Evolutionary conservation across 805 yeast species (phyloP), one percentile per base, ranked within the genome.

Genomic region (Lipomyces sp.): DNA sequence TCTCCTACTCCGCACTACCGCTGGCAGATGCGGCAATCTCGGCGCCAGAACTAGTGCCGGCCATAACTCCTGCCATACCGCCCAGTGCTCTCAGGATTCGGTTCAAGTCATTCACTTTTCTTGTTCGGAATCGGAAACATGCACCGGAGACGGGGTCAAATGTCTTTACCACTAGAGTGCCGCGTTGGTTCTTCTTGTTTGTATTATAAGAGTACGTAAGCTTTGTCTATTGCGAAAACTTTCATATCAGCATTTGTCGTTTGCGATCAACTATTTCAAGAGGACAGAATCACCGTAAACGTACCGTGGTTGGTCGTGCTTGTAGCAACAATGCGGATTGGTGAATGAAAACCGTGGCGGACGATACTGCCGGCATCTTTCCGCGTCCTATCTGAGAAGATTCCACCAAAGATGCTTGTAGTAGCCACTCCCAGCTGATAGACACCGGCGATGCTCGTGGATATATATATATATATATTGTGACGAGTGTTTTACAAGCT

Each of bases 71-170:
- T 2, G 70, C 64, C 18, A 68, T 51, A 7, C 60, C 62, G 18
- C 96, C 96, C 58, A 92, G 74, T 5, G 90, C 89, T 59, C 90
- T 84, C 75, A 90, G 78, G 30, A 92, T 74, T 71, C 93, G 83
- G 32, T 90, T 86, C 56, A 92, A 83, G 76, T 92, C 96, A 75
- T 91, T 90, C 58, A 83, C 78, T 70, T 88, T 87, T 69, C 80
- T 79, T 0, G 94, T 86, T 66, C 80, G 81, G 74, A 82, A 85
- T 67, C 81, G 83, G 76, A 87, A 83, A 66, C 87, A 82, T 53
- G 86, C 81, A 6, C 93, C 93, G 18, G 86, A 80, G 18, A 79
- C 82, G 2, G 92, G 84, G 74, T 90, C 92, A 71, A 78, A 87
- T 0, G 89, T 82, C 74, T 89, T 90, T 76, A 89, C 85, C 35